These are phyloP conservation scores for Onygenales sp. DNA, from an alignment of 2,329 filamentous ascomycete genomes.

Conservation along the genomic window DNA sequence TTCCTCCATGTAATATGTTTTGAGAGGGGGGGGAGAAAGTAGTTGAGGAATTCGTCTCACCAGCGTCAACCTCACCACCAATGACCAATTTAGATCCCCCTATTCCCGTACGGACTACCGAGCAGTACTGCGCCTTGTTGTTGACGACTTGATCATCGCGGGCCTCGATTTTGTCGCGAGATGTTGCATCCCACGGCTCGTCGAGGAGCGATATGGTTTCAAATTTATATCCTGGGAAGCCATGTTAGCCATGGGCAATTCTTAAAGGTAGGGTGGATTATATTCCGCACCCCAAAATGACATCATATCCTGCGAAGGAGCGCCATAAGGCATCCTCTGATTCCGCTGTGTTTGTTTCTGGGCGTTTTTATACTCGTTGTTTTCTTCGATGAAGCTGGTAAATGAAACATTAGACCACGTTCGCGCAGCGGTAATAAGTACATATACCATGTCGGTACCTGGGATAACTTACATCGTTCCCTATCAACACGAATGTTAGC, in stretches of 20 bases:
- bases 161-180: conserved; percentile 67
- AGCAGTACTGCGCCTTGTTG: conserved; percentile 93
- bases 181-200: conserved; percentile 60
- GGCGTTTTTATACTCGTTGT: conserved; percentile 62
- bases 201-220: conserved; percentile 75
- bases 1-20: not conserved
- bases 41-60: conserved; percentile 38
- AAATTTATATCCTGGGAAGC: conserved; percentile 79
- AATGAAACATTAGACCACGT: too few relatives aligned
- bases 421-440: too few relatives aligned
- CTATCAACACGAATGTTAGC: not conserved
- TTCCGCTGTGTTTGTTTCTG: conserved; percentile 50
- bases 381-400: conserved; percentile 81
- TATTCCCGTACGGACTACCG: conserved; percentile 79
- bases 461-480: not conserved
- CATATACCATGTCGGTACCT: not conserved
- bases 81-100: conserved; percentile 66
- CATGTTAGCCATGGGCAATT: not conserved
- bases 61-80: conserved; percentile 87
- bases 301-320: conserved; percentile 69
- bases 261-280: not conserved
- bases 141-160: conserved; percentile 64
- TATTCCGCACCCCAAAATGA: conserved; percentile 68
- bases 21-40: not conserved
- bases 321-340: conserved; percentile 41